phyloP scores from a whole-genome alignment of 441 rosid species.

The Populus hybrid region DNA sequence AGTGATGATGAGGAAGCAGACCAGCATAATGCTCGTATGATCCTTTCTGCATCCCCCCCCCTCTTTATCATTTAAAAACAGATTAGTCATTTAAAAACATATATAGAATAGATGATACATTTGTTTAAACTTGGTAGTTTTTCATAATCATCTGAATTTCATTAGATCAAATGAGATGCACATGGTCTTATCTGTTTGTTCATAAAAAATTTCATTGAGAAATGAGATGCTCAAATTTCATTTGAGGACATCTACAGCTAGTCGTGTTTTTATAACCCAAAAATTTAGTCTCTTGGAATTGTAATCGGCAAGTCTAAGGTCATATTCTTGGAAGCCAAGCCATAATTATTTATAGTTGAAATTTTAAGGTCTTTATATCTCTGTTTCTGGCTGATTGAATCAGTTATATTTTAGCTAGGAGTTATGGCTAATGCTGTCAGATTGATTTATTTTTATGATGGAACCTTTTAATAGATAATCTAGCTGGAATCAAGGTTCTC shows the following conservation, averaged over 20 bases:
- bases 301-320: neutral
- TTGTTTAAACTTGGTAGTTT: neutral
- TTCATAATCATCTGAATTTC: neutral
- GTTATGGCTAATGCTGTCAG: neutral
- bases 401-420: conserved; percentile 11
- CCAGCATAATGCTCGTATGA: conserved; percentile 39
- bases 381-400: conserved; percentile 9
- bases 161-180: neutral
- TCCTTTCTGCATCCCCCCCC: conserved; percentile 9
- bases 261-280: neutral
- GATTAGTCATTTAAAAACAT: neutral
- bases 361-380: neutral
- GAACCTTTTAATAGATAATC: conserved; percentile 52
- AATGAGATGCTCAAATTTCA: neutral
- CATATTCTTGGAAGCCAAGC: neutral
- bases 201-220: neutral
- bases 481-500: conserved; percentile 85
- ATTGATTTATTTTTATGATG: conserved; percentile 16
- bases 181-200: neutral
- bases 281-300: neutral
- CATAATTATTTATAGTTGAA: neutral
- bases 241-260: neutral
- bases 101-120: neutral
- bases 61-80: neutral
- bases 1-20: conserved; percentile 67